phyloP scores from a whole-genome alignment of 2,329 filamentous ascomycete genomes.

The Stachybotrys chartarum region DNA sequence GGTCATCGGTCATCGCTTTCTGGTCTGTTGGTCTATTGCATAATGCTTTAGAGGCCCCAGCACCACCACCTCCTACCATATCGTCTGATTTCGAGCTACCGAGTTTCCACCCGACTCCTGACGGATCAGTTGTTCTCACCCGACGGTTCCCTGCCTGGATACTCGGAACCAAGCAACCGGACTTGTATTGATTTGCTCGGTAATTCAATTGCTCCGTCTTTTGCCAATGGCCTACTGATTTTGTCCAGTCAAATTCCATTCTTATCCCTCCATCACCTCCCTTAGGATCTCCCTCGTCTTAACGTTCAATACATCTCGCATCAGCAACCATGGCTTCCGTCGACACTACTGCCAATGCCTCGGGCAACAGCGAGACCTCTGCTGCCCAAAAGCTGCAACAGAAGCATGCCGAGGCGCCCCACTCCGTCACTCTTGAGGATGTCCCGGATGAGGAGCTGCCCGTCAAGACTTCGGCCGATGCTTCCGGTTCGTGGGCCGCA shows the following conservation, averaged over 20 bases:
- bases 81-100: not conserved
- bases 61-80: constrained; percentile 2
- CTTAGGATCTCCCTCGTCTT: not conserved
- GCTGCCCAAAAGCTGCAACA: constrained; percentile 57
- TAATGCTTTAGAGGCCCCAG: constrained; percentile 30
- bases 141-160: too few species aligned
- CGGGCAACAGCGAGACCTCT: constrained; percentile 36
- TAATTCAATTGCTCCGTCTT: too few species aligned
- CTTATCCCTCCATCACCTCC: not conserved
- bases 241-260: not conserved
- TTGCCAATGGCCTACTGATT: not conserved
- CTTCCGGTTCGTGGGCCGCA: constrained; percentile 38
- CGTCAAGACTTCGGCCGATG: constrained; percentile 42
- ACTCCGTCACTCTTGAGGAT: constrained; percentile 70
- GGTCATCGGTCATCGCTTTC: constrained; percentile 30
- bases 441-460: constrained; percentile 70
- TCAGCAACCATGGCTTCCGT: constrained; percentile 33
- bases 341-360: constrained; percentile 19
- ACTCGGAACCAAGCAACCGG: too few species aligned
- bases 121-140: not conserved
- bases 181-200: too few species aligned
- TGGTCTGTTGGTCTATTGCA: constrained; percentile 24
- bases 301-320: not conserved
- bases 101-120: not conserved
- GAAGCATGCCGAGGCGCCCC: constrained; percentile 48